Percentiles rank a stretch among this genome's conserved stretches.
phyloP scores from a whole-genome alignment of 2,329 filamentous ascomycete species.

The Xylariaceae sp. region DNA sequence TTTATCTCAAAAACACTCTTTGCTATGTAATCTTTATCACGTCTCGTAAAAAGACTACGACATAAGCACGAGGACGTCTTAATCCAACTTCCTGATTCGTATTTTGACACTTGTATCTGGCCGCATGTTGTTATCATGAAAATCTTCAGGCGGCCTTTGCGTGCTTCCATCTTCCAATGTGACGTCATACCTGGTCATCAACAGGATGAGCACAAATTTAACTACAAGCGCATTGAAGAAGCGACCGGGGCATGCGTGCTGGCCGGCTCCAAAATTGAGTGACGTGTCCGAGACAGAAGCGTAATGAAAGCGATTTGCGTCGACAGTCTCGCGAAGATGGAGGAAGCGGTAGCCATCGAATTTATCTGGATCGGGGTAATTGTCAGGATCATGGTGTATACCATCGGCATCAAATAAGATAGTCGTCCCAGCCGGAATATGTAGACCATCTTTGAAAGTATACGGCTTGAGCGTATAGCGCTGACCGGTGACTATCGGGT shows the following conservation, averaged over 20 bases:
- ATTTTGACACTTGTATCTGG: too few relatives aligned
- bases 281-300: slow-evolving; percentile 32
- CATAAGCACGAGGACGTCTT: too few relatives aligned
- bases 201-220: slow-evolving; percentile 28
- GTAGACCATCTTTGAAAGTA: slow-evolving; percentile 32
- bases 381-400: slow-evolving; percentile 22
- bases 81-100: too few relatives aligned
- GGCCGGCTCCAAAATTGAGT: slow-evolving; percentile 26
- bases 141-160: too few relatives aligned
- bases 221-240: slow-evolving; percentile 27
- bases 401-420: slow-evolving; percentile 28
- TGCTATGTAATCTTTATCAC: too few relatives aligned
- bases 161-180: too few relatives aligned
- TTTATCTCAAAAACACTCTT: too few relatives aligned
- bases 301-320: slow-evolving; percentile 34
- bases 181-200: slow-evolving; percentile 31
- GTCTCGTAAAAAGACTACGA: too few relatives aligned
- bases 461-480: slow-evolving; percentile 16
- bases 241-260: slow-evolving; percentile 35
- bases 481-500: slow-evolving; percentile 30
- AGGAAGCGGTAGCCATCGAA: slow-evolving; percentile 32
- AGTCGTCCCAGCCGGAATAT: slow-evolving; percentile 24
- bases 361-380: slow-evolving; percentile 15
- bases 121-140: too few relatives aligned
- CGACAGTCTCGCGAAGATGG: slow-evolving; percentile 22